Evolutionary conservation across 1,284 basidiomycete genomes (phyloP).

Genomic region (Hymenochaete sp.): DNA sequence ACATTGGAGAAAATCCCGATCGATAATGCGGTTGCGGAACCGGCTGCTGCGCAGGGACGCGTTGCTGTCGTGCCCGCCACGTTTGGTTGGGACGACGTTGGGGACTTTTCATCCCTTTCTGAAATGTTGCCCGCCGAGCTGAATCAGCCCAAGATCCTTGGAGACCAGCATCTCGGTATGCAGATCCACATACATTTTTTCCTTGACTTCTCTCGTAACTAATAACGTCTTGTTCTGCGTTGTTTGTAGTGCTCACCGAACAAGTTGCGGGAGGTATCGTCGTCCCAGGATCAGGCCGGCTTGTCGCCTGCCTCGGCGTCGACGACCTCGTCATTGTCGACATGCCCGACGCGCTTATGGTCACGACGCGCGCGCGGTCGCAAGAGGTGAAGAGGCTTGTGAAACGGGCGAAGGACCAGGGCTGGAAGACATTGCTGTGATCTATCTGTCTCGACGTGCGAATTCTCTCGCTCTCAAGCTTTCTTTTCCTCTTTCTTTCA

Average conservation of each 20-base stretch:
- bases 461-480: no score
- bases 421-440: slow-evolving; percentile 62
- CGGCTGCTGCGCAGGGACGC: slow-evolving; percentile 62
- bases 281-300: slow-evolving; percentile 70
- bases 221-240: slow-evolving; percentile 6
- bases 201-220: neutral
- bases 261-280: slow-evolving; percentile 80
- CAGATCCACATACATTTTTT: neutral
- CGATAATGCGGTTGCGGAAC: slow-evolving; percentile 77
- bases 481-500: no score
- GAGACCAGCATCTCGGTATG: slow-evolving; percentile 59
- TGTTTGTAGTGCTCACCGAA: slow-evolving; percentile 61
- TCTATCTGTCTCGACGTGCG: no score
- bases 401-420: slow-evolving; percentile 64
- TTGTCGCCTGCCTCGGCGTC: slow-evolving; percentile 71
- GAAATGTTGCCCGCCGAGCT: slow-evolving; percentile 72
- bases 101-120: slow-evolving; percentile 77
- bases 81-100: slow-evolving; percentile 84
- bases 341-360: slow-evolving; percentile 76
- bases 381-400: slow-evolving; percentile 79
- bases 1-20: slow-evolving; percentile 74
- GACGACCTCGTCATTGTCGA: slow-evolving; percentile 81
- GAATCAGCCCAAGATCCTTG: slow-evolving; percentile 71
- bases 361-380: slow-evolving; percentile 78
- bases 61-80: slow-evolving; percentile 81